Conservation (phyloP, 2,329 filamentous ascomycete species). For the Trichoderma polysporum region DNA sequence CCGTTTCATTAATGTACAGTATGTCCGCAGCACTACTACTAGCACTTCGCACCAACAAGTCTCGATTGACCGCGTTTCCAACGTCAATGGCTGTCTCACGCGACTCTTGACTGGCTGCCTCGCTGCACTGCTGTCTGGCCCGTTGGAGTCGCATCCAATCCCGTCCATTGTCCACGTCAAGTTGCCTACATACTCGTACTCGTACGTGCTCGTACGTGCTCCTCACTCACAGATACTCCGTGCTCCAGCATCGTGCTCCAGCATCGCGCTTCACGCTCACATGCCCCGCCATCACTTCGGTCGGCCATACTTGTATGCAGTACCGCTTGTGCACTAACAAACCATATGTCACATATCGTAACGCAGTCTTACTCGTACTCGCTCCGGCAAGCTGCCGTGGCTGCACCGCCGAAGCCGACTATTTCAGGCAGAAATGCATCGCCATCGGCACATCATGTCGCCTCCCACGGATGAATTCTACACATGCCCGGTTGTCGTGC, state of each 20-base stretch:
- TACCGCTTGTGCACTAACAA: neutral
- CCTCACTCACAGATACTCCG: neutral
- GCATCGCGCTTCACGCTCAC: neutral
- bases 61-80: neutral
- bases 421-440: slow-evolving; percentile 14
- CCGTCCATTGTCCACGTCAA: slow-evolving; percentile 5
- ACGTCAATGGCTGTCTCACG: neutral
- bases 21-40: neutral
- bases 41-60: too few relatives aligned
- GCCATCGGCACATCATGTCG: neutral
- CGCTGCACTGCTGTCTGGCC: neutral
- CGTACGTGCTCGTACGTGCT: neutral
- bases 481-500: neutral
- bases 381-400: neutral
- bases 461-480: neutral
- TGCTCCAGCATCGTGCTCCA: neutral
- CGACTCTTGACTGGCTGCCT: neutral
- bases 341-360: neutral
- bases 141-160: neutral
- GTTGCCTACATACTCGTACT: neutral
- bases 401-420: neutral
- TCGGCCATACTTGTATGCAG: too few relatives aligned
- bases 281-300: neutral
- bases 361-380: neutral
- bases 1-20: neutral